phyloP scores from a whole-genome alignment of 345 rosid genomes.

The Durio zibethinus region DNA sequence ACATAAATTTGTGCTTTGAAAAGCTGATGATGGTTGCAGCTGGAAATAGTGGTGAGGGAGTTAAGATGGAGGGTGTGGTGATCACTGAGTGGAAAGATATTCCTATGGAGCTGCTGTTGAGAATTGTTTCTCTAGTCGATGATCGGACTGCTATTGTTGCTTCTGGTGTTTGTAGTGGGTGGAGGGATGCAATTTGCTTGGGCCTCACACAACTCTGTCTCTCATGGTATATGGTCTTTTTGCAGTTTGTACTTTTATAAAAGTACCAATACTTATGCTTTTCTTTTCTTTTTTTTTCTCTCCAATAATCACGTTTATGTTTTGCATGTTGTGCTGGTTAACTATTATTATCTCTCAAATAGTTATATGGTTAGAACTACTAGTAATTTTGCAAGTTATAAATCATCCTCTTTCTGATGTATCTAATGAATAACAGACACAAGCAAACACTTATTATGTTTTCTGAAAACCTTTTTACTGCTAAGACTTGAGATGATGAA shows the following conservation, averaged over 20 bases:
- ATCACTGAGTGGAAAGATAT: slow-evolving; percentile 86
- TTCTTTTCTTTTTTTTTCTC: background rate
- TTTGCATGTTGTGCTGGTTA: background rate
- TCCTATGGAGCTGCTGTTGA: slow-evolving; percentile 72
- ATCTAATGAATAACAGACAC: background rate
- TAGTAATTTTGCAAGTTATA: background rate
- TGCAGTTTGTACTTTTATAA: background rate
- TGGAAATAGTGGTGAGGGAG: slow-evolving; percentile 18
- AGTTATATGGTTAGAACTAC: background rate
- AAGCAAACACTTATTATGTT: background rate
- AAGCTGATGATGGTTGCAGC: slow-evolving; percentile 46
- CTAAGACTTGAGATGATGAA: background rate
- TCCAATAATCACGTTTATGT: background rate
- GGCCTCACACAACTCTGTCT: slow-evolving; percentile 80
- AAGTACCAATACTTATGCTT: background rate
- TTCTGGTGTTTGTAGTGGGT: slow-evolving; percentile 84
- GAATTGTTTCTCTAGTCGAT: slow-evolving; percentile 70
- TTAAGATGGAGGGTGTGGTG: slow-evolving; percentile 48
- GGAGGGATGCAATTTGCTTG: slow-evolving; percentile 83
- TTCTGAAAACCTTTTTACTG: background rate
- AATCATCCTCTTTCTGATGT: background rate
- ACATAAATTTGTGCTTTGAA: slow-evolving; percentile 57
- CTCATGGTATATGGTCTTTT: slow-evolving; percentile 53
- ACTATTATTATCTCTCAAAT: background rate
- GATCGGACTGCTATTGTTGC: slow-evolving; percentile 74